These are phyloP conservation scores for Rhizopogon rudus DNA, from an alignment of 768 basidiomycete genomes.

Conservation along the genomic window DNA sequence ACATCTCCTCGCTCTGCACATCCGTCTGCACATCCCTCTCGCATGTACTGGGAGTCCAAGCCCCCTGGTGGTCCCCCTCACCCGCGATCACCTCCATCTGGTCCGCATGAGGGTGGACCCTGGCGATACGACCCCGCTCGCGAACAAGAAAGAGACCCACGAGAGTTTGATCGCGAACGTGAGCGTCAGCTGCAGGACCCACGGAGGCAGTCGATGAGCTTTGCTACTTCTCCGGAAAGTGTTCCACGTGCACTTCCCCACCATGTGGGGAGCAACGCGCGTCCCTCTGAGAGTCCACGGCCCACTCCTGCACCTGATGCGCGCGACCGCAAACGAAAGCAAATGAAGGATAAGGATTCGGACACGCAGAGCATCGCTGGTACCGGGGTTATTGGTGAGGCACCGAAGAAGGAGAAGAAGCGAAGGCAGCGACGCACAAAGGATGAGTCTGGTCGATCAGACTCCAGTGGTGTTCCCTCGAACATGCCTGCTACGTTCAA, in stretches of 20 bases:
- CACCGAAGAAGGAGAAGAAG: constrained; percentile 55
- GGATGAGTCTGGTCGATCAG: constrained; percentile 34
- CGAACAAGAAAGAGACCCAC: constrained; percentile 46
- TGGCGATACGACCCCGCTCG: constrained; percentile 62
- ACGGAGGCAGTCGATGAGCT: constrained; percentile 30
- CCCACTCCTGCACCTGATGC: constrained; percentile 35
- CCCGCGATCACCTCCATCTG: constrained; percentile 29
- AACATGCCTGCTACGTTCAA: constrained; percentile 29
- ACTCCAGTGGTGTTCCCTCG: constrained; percentile 22
- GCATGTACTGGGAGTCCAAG: constrained; percentile 61
- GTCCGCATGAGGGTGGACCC: constrained; percentile 37
- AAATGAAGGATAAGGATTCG: constrained; percentile 44
- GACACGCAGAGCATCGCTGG: constrained; percentile 28
- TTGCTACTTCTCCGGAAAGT: constrained; percentile 45
- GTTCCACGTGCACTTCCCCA: constrained; percentile 24
- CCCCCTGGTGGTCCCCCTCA: constrained; percentile 31
- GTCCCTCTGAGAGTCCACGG: constrained; percentile 60
- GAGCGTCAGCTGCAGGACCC: constrained; percentile 29
- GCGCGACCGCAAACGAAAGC: constrained; percentile 42
- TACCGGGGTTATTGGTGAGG: constrained; percentile 28
- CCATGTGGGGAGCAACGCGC: constrained; percentile 27
- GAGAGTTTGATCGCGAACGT: constrained; percentile 34
- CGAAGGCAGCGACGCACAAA: constrained; percentile 40
- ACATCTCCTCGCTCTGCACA: constrained; percentile 56
- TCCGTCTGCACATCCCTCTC: constrained; percentile 27